These are phyloP conservation scores for Castanopsis chinensis DNA, from an alignment of 306 rosid species.

Conservation along the genomic window DNA sequence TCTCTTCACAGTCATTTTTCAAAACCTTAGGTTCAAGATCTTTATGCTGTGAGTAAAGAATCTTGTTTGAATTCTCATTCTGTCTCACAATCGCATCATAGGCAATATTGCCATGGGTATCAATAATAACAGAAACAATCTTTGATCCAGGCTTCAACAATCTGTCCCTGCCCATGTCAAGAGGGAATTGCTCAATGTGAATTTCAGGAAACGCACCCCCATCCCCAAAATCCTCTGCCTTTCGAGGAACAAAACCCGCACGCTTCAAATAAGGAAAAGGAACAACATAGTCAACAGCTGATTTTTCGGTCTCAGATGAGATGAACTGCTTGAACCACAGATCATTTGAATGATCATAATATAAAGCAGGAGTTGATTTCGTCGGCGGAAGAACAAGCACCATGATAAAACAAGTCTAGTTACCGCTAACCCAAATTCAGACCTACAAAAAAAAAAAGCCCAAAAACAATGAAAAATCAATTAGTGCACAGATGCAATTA, in stretches of 20 bases:
- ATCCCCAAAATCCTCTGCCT: constrained; percentile 77
- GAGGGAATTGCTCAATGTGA: constrained; percentile 86
- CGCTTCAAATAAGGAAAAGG: constrained; percentile 63
- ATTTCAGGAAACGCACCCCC: constrained; percentile 94
- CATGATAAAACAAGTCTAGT: constrained; percentile 29
- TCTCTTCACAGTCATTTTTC: constrained; percentile 47
- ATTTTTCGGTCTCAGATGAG: constrained; percentile 52
- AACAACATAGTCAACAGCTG: constrained; percentile 42
- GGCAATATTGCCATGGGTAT: constrained; percentile 72
- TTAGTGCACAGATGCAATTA: not conserved
- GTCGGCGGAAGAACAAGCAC: constrained; percentile 66
- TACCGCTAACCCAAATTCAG: not conserved
- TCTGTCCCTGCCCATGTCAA: constrained; percentile 74
- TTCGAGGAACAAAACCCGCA: constrained; percentile 76
- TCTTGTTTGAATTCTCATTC: constrained; percentile 75
- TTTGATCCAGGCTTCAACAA: constrained; percentile 53
- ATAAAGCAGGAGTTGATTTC: constrained; percentile 52
- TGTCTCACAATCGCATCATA: constrained; percentile 85
- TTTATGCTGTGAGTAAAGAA: constrained; percentile 73
- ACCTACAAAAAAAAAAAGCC: not conserved
- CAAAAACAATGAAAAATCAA: not conserved
- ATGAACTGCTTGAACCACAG: constrained; percentile 87
- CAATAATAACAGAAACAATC: constrained; percentile 74
- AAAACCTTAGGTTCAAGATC: constrained; percentile 68
- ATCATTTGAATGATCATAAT: constrained; percentile 74